These are phyloP conservation scores for Phytophthora lateralis DNA, from an alignment of 352 stramenopile species.

Conservation along the genomic window DNA sequence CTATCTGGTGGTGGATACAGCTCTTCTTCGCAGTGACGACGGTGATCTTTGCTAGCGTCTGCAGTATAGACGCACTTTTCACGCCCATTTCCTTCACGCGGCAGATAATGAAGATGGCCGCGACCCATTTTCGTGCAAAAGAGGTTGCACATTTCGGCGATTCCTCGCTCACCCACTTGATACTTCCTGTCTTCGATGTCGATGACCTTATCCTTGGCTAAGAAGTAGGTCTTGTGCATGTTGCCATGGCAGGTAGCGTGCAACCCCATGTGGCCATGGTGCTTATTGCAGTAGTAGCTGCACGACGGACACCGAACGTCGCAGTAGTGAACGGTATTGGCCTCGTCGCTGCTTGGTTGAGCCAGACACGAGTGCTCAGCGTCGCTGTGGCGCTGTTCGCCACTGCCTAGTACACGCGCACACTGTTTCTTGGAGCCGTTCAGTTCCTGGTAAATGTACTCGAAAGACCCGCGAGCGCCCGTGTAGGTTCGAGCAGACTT, in stretches of 20 bases:
- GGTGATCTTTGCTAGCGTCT: conserved; percentile 23
- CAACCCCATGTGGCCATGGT: conserved; percentile 48
- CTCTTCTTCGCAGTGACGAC: conserved; percentile 38
- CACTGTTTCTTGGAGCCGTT: conserved; percentile 68
- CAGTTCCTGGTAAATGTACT: conserved; percentile 75
- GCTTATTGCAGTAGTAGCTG: conserved; percentile 68
- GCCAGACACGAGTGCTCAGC: too few species aligned
- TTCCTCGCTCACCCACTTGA: conserved; percentile 35
- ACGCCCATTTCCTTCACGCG: too few species aligned
- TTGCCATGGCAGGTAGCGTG: conserved; percentile 70
- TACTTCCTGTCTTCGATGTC: conserved; percentile 51
- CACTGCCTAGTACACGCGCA: too few species aligned
- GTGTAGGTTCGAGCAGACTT: conserved; percentile 53
- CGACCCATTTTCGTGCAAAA: conserved; percentile 46
- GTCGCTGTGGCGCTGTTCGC: too few species aligned
- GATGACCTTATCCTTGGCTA: conserved; percentile 54
- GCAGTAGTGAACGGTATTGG: conserved; percentile 76
- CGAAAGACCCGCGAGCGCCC: conserved; percentile 49
- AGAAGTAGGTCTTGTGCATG: conserved; percentile 71
- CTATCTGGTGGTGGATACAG: conserved; percentile 26
- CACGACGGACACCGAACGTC: conserved; percentile 57
- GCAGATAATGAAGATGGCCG: conserved; percentile 45
- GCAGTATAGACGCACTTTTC: conserved; percentile 34
- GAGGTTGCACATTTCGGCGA: conserved; percentile 54
- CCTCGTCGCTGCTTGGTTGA: too few species aligned